Base-by-base conservation (phyloP, 106 monocot species). In the Dendrobium huoshanense region DNA sequence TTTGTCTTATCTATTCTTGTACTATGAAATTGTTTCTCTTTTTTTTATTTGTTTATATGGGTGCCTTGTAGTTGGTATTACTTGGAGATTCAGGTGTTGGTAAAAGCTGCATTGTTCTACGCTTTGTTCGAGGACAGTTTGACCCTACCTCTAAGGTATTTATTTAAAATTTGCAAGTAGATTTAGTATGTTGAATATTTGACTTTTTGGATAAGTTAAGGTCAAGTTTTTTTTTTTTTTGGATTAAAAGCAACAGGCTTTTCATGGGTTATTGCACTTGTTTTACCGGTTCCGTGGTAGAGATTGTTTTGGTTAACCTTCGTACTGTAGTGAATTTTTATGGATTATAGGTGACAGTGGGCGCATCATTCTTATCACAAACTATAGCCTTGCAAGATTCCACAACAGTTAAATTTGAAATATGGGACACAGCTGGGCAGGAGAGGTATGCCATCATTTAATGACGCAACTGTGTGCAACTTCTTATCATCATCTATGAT, bases 351-450 rank as follows among this genome's bases (percentile, higher is more conserved):
- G 98, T 99, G 55, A 99, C 98, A 70, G 98, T 99, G 77, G 98
- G 98, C 72, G 98, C 98, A 81, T 99, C 98, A 55, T 99, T 99
- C 83, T 87, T 99, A 55, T 99, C 95, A 68, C 98, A 99, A 91
- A 99, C 98, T 72, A 78, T 99, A 81, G 95, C 95, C 13, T 87
- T 99, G 81, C 87, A 91, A 85, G 95, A 99, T 49, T 95, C 98
- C 19, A 92, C 98, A 15, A 99, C 88, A 42, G 90, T 99, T 42
- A 99, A 95, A 82, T 99, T 95, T 87, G 98, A 99, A 88, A 99
- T 99, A 83, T 99, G 98, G 98, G 98, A 99, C 82, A 99, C 98
- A 73, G 98, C 98, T 81, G 98, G 98, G 33, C 98, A 99, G 54
- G 98, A 99, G 79, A 95, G 98, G 98, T 97, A 83, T 78, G 78